Conservation (phyloP, 2,329 filamentous ascomycete genomes). For the Fusarium mundagurra region DNA sequence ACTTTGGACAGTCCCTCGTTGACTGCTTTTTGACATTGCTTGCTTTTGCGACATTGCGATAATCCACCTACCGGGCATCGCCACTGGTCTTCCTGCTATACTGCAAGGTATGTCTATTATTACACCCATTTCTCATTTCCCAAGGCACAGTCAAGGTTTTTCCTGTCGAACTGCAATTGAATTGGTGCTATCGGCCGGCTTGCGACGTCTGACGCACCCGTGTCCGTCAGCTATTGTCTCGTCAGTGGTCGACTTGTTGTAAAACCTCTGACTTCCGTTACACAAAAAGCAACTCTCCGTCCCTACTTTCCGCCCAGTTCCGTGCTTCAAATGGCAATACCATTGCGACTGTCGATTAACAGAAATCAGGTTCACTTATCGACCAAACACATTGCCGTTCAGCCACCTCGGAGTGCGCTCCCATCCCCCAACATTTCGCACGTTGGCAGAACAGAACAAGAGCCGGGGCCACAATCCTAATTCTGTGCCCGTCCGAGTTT, state of each 20-base stretch:
- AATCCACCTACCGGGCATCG: slow-evolving; percentile 18
- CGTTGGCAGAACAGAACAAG: slow-evolving; percentile 17
- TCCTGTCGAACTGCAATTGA: slow-evolving; percentile 20
- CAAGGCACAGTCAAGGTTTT: slow-evolving; percentile 5
- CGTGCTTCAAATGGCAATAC: slow-evolving; percentile 20
- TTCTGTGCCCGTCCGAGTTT: slow-evolving; percentile 27
- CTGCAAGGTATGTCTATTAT: slow-evolving; percentile 35
- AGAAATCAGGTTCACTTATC: slow-evolving; percentile 34
- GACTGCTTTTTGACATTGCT: slow-evolving; percentile 22
- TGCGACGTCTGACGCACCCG: slow-evolving; percentile 35
- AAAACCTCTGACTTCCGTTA: slow-evolving; percentile 37
- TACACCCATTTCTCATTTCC: slow-evolving; percentile 20
- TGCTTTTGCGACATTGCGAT: slow-evolving; percentile 31
- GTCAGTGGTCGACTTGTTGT: slow-evolving; percentile 25
- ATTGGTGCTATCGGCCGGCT: slow-evolving; percentile 36
- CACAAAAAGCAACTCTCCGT: slow-evolving; percentile 39
- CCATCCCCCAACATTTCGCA: slow-evolving; percentile 15
- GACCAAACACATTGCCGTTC: slow-evolving; percentile 13
- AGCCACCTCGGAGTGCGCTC: slow-evolving; percentile 30
- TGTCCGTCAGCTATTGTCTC: slow-evolving; percentile 29
- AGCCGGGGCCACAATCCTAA: slow-evolving; percentile 25
- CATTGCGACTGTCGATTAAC: slow-evolving; percentile 35
- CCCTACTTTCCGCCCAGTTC: slow-evolving; percentile 32
- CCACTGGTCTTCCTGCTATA: slow-evolving; percentile 22
- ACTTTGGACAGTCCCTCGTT: slow-evolving; percentile 14